Evolutionary conservation across 2,329 filamentous ascomycete genomes (phyloP).

Genomic region (Paracamarosporium sp.): DNA sequence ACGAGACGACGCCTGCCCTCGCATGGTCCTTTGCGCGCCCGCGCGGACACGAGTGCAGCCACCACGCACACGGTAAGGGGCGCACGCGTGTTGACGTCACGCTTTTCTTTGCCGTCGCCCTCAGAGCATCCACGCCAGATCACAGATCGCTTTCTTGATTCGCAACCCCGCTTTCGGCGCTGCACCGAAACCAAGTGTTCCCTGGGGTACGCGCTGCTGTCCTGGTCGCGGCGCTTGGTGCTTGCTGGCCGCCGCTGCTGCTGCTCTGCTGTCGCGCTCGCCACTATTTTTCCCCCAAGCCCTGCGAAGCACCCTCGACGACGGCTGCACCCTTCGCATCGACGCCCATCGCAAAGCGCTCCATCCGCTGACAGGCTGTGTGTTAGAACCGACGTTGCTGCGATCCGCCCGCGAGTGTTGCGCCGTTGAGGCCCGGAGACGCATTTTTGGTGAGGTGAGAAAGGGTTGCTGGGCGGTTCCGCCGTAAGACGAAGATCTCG

Average conservation of each 20-base stretch:
- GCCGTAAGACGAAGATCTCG: constrained; percentile 2
- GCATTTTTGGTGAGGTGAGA: constrained; percentile 1
- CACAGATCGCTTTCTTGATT: background rate
- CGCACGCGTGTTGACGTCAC: constrained; percentile 8
- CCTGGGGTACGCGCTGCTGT: background rate
- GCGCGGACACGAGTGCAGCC: background rate
- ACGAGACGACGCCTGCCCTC: background rate
- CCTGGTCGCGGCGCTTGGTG: constrained; percentile 1
- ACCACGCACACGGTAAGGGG: constrained; percentile 1
- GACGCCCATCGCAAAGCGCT: constrained; percentile 1
- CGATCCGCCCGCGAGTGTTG: background rate
- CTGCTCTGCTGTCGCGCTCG: constrained; percentile 3
- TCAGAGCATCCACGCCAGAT: constrained; percentile 1
- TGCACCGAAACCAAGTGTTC: background rate
- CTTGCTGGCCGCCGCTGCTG: background rate
- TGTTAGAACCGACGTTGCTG: background rate
- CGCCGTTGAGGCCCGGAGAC: background rate
- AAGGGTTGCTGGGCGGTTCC: constrained; percentile 6
- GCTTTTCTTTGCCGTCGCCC: constrained; percentile 3
- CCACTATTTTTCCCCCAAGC: background rate
- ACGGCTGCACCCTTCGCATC: background rate
- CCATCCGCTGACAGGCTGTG: background rate
- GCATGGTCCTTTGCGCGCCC: background rate
- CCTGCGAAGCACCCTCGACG: background rate
- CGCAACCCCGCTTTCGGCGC: constrained; percentile 5